Evolutionary conservation across 2,329 filamentous ascomycete genomes (phyloP).

Genomic region (Myriosclerotinia curreyana): DNA sequence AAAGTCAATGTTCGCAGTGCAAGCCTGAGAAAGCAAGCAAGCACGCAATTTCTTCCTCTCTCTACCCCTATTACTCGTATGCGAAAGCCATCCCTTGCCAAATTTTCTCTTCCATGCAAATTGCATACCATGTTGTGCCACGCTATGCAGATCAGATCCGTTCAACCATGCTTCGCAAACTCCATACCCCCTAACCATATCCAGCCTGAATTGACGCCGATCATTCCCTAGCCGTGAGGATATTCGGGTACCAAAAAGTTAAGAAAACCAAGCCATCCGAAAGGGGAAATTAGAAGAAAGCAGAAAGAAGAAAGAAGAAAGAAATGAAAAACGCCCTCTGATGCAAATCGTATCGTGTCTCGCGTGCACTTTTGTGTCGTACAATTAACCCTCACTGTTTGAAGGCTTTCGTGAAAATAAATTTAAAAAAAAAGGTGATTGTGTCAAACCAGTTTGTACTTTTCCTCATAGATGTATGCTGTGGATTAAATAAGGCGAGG

Average conservation of each 20-base stretch:
- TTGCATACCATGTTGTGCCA: background rate
- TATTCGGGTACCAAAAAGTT: background rate
- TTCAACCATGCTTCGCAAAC: background rate
- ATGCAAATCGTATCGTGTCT: background rate
- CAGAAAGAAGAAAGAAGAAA: background rate
- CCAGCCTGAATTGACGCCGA: background rate
- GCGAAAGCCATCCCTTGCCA: background rate
- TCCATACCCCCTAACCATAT: background rate
- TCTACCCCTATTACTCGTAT: background rate
- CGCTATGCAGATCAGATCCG: background rate
- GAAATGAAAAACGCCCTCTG: background rate
- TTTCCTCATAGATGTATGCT: background rate
- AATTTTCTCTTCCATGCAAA: background rate
- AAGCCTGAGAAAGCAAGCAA: background rate
- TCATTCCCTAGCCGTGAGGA: background rate
- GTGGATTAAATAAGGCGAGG: conserved; percentile 18
- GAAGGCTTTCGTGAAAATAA: no score
- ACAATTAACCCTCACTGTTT: background rate
- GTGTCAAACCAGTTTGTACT: background rate
- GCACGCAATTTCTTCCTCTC: no score
- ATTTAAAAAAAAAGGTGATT: background rate
- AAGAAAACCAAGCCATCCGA: background rate
- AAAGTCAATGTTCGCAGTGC: background rate
- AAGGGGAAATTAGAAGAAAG: background rate
- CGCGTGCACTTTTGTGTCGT: background rate